These are phyloP conservation scores for Hippophae rhamnoides DNA, from an alignment of 306 rosid species.

Conservation along the genomic window DNA sequence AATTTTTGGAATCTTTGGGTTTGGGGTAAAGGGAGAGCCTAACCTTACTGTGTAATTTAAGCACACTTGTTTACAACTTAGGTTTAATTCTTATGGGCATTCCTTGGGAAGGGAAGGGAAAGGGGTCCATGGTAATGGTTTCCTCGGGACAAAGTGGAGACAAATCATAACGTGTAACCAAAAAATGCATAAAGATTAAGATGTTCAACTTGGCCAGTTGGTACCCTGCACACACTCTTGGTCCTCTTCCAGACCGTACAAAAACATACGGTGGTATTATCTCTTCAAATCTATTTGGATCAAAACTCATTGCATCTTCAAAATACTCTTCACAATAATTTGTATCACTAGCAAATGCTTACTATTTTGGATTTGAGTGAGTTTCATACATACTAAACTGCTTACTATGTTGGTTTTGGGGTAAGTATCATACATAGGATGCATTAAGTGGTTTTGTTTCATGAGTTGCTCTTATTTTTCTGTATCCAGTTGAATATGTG, in stretches of 20 bases:
- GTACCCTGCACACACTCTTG: slow-evolving; percentile 78
- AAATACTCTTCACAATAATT: slow-evolving; percentile 54
- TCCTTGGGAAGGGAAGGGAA: slow-evolving; percentile 74
- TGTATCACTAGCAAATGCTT: slow-evolving; percentile 12
- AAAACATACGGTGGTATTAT: slow-evolving; percentile 41
- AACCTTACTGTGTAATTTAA: too few relatives aligned
- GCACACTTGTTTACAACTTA: slow-evolving; percentile 14
- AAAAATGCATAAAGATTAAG: slow-evolving; percentile 58
- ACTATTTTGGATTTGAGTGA: too few relatives aligned
- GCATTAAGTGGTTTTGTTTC: slow-evolving; percentile 15
- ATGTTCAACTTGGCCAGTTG: slow-evolving; percentile 71
- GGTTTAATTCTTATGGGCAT: slow-evolving; percentile 70
- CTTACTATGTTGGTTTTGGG: too few relatives aligned
- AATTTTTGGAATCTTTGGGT: too few relatives aligned
- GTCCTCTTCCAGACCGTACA: slow-evolving; percentile 81
- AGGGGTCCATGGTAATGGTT: slow-evolving; percentile 52
- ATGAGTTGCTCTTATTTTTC: slow-evolving; percentile 49
- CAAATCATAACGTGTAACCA: slow-evolving; percentile 65
- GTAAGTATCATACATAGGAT: too few relatives aligned
- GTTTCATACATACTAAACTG: too few relatives aligned
- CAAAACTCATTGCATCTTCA: slow-evolving; percentile 53
- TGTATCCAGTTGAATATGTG: slow-evolving; percentile 34
- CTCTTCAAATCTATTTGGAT: slow-evolving; percentile 66
- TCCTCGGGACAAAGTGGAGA: slow-evolving; percentile 45
- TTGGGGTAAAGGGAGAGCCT: too few relatives aligned